A percentile compares a stretch with the other conserved stretches of the same genome.
Evolutionary conservation across 176 grass and related monocot species (phyloP).

Genomic region (Paspalum notatum): DNA sequence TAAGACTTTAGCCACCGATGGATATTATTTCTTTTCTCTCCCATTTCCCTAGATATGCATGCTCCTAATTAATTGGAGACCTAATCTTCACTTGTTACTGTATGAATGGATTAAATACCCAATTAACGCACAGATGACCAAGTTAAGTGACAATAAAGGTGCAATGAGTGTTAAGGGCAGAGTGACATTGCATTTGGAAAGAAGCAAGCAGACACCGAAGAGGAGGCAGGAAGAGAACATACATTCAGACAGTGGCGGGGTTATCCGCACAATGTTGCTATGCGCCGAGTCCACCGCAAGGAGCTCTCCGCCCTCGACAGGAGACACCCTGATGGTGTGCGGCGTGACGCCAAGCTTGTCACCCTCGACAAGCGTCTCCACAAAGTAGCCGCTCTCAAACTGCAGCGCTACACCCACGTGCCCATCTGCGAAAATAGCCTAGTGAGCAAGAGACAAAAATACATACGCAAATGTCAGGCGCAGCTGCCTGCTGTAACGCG

Average conservation of each 20-base stretch:
- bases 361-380: constrained; percentile 94
- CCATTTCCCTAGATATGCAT: neutral
- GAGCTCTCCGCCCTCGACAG: constrained; percentile 79
- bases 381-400: constrained; percentile 91
- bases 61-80: neutral
- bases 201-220: neutral
- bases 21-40: neutral
- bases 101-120: neutral
- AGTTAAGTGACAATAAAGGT: constrained; percentile 9
- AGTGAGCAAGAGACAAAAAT: constrained; percentile 35
- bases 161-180: neutral
- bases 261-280: constrained; percentile 95
- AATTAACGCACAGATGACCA: neutral
- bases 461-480: neutral
- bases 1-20: neutral
- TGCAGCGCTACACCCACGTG: constrained; percentile 59
- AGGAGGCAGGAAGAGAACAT: constrained; percentile 36
- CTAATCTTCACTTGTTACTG: neutral
- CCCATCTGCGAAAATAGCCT: constrained; percentile 56
- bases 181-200: neutral
- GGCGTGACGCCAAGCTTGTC: constrained; percentile 88
- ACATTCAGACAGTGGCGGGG: constrained; percentile 90
- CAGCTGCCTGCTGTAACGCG: neutral
- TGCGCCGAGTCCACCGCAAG: constrained; percentile 82
- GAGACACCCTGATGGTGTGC: constrained; percentile 90